Evolutionary conservation across 108 stramenopile genomes (phyloP).

Genomic region (Nannochloropsis salina): DNA sequence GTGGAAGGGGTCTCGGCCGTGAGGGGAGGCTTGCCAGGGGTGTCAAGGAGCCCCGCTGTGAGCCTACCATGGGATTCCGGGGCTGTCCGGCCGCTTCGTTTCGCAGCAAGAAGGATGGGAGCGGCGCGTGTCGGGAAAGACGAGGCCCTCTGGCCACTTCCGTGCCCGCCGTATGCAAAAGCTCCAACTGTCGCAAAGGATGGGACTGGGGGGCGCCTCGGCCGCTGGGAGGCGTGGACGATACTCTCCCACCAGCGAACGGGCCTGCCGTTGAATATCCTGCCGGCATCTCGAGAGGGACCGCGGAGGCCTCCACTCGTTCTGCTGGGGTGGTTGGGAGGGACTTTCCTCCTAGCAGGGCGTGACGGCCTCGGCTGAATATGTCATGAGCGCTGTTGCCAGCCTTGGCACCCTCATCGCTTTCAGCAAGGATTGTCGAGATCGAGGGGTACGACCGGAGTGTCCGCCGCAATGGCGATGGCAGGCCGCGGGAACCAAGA

Average conservation of each 20-base stretch:
- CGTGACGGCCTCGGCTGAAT: background rate
- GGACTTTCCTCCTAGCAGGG: background rate
- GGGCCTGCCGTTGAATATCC: no score
- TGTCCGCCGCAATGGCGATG: background rate
- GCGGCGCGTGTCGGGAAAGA: background rate
- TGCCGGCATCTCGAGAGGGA: no score
- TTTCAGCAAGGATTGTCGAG: constrained; percentile 2
- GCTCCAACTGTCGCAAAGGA: no score
- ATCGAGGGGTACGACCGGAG: background rate
- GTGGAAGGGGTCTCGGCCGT: no score
- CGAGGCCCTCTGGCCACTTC: background rate
- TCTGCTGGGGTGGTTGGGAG: no score
- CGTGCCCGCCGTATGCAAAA: background rate
- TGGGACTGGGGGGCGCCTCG: no score
- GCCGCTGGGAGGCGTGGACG: no score
- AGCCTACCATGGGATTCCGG: no score
- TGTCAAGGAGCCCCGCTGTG: no score
- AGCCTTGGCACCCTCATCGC: background rate
- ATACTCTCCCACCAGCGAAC: no score
- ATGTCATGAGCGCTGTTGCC: background rate
- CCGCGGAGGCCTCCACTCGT: no score
- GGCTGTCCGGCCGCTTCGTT: background rate
- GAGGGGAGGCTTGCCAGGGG: no score
- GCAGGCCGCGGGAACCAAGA: background rate
- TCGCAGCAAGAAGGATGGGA: background rate